Base-by-base conservation (phyloP, 352 stramenopile species). In the Thalassiosira pacifica region DNA sequence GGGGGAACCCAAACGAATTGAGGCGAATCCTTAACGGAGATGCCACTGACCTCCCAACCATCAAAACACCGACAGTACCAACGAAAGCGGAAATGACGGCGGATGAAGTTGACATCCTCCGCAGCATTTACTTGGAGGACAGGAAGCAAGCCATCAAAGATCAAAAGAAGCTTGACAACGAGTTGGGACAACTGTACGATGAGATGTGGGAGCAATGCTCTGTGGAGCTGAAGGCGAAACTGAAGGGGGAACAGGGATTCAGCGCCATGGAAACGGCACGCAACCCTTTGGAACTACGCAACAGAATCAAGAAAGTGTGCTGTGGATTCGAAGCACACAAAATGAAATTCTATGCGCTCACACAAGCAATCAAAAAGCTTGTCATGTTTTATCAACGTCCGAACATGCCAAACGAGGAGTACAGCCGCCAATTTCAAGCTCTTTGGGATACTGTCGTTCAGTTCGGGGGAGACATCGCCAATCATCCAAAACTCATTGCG, bases 191-290 rank as follows among this genome's bases (percentile, higher is more conserved):
- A 27, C 52, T 61, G 9, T 61, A 61, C 52, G 22, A 61, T 27
- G 52, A 61, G 52, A n/a, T 61, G 22, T 61, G 52, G 52, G 52
- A 61, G 22, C 52, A 61, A 61, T 61, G 52, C 52, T 61, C 52
- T 4, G 5, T 27, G 10, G 52, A 61, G 52, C 18, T 27, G 22
- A 61, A 61, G 22, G 52, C 16, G 18, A 61, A 61, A n/a, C 22
- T 61, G 52, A 61, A 61, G 52, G 52, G 52, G 52, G 52, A 27
- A 19, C 6, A 48, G 10, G 52, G 52, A 27, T 61, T 27, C 22
- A 27, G 4, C 5, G 52, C 22, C 5, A 61, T 61, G 52, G 52
- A 61, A n/a, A 61, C 18, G 16, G 52, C 52, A 27, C 22, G 52
- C 18, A 27, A 61, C 24, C 52, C 29, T 45, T 10, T 67, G 26